phyloP scores from a whole-genome alignment of 495 filamentous ascomycete genomes.

The Thermothielavioides terrestris region DNA sequence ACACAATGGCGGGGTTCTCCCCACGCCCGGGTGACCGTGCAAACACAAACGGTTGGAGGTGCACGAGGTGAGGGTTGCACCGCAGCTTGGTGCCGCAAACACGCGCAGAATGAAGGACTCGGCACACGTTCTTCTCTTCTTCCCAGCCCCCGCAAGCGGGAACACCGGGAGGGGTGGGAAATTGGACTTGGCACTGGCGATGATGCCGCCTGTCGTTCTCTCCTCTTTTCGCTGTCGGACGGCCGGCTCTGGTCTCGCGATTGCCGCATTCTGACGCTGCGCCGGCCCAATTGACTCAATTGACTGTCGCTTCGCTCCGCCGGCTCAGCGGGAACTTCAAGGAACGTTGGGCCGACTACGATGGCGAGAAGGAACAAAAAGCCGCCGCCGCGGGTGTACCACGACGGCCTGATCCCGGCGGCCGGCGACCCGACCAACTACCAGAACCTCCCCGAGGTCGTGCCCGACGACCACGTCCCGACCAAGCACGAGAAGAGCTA shows the following conservation, averaged over 20 bases:
- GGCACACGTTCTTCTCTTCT: neutral
- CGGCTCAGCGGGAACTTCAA: neutral
- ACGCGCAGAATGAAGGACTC: neutral
- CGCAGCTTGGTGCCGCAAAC: conserved; percentile 1
- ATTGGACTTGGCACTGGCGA: neutral
- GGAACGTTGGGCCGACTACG: neutral
- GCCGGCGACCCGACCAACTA: neutral
- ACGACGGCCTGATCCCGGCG: conserved; percentile 17
- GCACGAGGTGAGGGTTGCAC: conserved; percentile 6
- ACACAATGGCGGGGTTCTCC: too few relatives aligned
- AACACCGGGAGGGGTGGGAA: neutral
- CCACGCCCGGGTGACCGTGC: too few relatives aligned
- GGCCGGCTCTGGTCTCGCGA: too few relatives aligned
- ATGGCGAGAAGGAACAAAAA: neutral
- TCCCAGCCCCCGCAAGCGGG: neutral
- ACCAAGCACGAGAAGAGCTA: conserved; percentile 10
- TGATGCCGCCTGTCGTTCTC: neutral
- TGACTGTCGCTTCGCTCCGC: too few relatives aligned
- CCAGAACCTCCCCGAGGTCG: conserved; percentile 14
- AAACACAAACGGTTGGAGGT: too few relatives aligned
- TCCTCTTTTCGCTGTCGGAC: neutral
- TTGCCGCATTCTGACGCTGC: too few relatives aligned
- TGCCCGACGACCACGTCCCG: conserved; percentile 1
- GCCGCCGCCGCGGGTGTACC: conserved; percentile 3
- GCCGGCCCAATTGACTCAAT: too few relatives aligned